Percentiles rank a stretch among this genome's conserved stretches.
Evolutionary conservation across 2,329 filamentous ascomycete genomes (phyloP).

Genomic region (Aspergillus arachidicola): DNA sequence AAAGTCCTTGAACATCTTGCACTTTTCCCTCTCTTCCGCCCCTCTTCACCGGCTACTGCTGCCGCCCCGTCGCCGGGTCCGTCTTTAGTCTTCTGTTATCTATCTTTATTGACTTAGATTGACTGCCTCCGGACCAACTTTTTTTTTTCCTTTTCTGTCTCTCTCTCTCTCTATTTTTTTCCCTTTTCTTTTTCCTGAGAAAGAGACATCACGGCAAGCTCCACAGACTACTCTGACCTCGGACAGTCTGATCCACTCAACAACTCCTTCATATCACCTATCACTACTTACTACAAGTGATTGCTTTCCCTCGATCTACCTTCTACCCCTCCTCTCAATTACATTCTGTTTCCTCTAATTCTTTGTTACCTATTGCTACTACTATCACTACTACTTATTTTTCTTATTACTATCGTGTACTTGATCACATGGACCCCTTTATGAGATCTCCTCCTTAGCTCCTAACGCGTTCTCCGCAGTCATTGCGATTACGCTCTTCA

Average conservation of each 20-base stretch:
- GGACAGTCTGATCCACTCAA: conserved; percentile 26
- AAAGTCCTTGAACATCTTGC: conserved; percentile 5
- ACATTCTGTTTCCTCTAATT: conserved; percentile 12
- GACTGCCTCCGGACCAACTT: conserved; percentile 9
- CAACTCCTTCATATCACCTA: conserved; percentile 13
- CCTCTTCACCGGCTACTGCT: conserved; percentile 6
- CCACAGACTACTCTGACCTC: conserved; percentile 23
- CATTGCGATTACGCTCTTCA: conserved; percentile 12
- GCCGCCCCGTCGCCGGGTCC: conserved; percentile 15
- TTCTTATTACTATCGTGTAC: conserved; percentile 8
- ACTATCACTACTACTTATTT: conserved; percentile 8
- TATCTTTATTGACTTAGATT: conserved; percentile 6
- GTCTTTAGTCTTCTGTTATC: conserved; percentile 10
- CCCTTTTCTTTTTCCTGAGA: neutral
- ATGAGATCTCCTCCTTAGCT: conserved; percentile 12
- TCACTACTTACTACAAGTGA: conserved; percentile 7
- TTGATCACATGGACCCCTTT: neutral
- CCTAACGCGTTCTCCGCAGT: conserved; percentile 14
- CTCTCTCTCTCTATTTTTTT: neutral
- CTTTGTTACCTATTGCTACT: conserved; percentile 15
- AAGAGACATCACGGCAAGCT: conserved; percentile 14
- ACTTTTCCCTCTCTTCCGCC: conserved; percentile 9
- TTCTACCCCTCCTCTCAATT: neutral
- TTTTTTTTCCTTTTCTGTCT: neutral
- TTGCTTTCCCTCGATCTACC: conserved; percentile 6